These are phyloP conservation scores for Akebia trifoliata DNA, from an alignment of 164 flowering plant species.

Conservation along the genomic window DNA sequence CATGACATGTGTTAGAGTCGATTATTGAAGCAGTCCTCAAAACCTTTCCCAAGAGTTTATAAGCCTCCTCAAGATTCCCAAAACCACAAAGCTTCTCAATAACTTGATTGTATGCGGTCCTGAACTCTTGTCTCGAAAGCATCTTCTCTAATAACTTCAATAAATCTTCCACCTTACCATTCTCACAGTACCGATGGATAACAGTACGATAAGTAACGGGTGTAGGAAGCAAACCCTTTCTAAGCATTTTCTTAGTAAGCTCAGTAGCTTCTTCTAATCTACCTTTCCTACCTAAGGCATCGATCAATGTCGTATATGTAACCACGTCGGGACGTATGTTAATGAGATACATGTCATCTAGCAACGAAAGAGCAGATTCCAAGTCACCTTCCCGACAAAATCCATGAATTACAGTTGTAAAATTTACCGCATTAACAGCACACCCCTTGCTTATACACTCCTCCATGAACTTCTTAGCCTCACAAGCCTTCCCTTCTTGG, in stretches of 20 bases:
- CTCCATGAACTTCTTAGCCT: constrained; percentile 73
- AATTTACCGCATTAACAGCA: constrained; percentile 73
- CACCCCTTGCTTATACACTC: constrained; percentile 72
- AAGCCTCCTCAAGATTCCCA: constrained; percentile 66
- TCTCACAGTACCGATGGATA: constrained; percentile 66
- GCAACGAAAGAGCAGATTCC: constrained; percentile 70
- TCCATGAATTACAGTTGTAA: constrained; percentile 82
- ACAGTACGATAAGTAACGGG: constrained; percentile 75
- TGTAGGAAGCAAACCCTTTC: constrained; percentile 62
- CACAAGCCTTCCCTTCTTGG: constrained; percentile 38
- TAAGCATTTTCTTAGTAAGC: constrained; percentile 62
- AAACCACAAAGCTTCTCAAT: constrained; percentile 82
- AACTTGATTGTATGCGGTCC: constrained; percentile 70
- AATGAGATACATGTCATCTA: constrained; percentile 89
- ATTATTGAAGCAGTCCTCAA: constrained; percentile 62
- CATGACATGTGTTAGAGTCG: constrained; percentile 69
- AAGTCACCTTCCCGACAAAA: constrained; percentile 65
- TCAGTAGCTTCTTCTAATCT: constrained; percentile 70
- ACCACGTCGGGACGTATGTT: constrained; percentile 77
- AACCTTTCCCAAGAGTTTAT: constrained; percentile 61
- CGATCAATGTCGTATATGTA: constrained; percentile 70
- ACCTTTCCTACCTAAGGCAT: constrained; percentile 67
- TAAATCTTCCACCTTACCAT: constrained; percentile 62
- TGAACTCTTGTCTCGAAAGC: constrained; percentile 47
- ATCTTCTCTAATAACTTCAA: constrained; percentile 63